Evolutionary conservation across 352 stramenopile species (phyloP).

Genomic region (Blastocystis sp.): DNA sequence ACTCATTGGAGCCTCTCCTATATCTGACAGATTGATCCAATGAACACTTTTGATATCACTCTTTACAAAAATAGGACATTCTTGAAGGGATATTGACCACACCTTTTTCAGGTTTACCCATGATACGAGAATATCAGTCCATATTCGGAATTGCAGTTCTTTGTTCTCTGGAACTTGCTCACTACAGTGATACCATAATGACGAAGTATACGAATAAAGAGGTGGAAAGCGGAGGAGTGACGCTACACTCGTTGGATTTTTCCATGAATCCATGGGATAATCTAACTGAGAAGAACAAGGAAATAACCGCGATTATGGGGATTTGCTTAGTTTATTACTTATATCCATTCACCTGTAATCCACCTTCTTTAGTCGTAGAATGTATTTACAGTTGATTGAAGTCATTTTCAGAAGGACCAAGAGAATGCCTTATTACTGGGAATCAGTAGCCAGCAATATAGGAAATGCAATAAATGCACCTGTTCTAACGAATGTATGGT

Average conservation of each 20-base stretch:
- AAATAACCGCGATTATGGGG: neutral
- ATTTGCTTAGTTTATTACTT: too few relatives aligned
- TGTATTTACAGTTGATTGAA: too few relatives aligned
- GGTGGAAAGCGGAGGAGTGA: neutral
- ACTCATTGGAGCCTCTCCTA: slow-evolving; percentile 27
- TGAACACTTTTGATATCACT: neutral
- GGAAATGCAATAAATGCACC: too few relatives aligned
- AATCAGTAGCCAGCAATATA: too few relatives aligned
- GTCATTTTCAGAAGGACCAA: too few relatives aligned
- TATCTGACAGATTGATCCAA: neutral
- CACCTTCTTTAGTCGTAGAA: too few relatives aligned
- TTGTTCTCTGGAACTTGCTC: slow-evolving; percentile 8
- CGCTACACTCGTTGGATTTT: neutral
- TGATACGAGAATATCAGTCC: slow-evolving; percentile 4
- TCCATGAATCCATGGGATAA: neutral
- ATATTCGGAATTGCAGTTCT: slow-evolving; percentile 29
- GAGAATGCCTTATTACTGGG: too few relatives aligned
- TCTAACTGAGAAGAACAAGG: neutral
- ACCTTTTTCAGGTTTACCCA: neutral
- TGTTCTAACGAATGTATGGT: neutral
- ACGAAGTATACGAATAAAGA: slow-evolving; percentile 18
- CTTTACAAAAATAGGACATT: neutral
- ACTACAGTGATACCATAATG: neutral
- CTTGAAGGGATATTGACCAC: slow-evolving; percentile 53
- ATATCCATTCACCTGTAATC: too few relatives aligned